Conservation (phyloP, 2,329 filamentous ascomycete species). For the Botrytis squamosa region DNA sequence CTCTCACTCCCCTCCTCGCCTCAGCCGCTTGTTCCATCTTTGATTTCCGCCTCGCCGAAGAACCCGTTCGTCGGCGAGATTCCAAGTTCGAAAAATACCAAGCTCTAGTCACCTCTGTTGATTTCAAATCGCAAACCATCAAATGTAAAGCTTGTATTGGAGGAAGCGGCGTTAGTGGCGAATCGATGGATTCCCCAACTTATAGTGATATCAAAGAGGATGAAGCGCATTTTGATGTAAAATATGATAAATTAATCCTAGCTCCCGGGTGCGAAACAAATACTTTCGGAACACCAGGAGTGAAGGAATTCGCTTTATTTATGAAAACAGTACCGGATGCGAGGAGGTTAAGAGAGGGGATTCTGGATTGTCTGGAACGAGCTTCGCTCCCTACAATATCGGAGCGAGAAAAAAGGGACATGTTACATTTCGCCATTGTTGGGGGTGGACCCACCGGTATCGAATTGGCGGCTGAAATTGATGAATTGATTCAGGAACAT, state of each 20-base stretch:
- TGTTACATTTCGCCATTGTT: constrained; percentile 71
- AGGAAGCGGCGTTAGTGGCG: constrained; percentile 4
- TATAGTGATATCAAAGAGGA: neutral
- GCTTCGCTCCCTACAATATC: constrained; percentile 61
- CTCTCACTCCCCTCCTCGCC: constrained; percentile 47
- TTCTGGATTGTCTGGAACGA: constrained; percentile 54
- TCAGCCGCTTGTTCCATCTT: constrained; percentile 47
- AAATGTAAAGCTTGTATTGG: constrained; percentile 36
- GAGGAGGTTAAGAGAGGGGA: constrained; percentile 33
- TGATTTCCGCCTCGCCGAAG: constrained; percentile 46
- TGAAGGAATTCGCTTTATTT: constrained; percentile 30
- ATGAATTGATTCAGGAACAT: constrained; percentile 44
- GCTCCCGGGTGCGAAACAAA: constrained; percentile 43
- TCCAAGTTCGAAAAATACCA: constrained; percentile 14
- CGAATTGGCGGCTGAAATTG: constrained; percentile 45
- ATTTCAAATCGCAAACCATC: constrained; percentile 40
- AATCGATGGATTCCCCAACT: neutral
- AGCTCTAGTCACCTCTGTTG: constrained; percentile 30
- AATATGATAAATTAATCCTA: constrained; percentile 45
- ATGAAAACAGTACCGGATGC: constrained; percentile 36
- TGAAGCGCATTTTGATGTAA: constrained; percentile 39
- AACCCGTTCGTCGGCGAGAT: constrained; percentile 38
- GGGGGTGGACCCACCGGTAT: constrained; percentile 65
- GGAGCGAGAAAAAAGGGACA: constrained; percentile 52
- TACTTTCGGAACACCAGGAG: constrained; percentile 31